Base-by-base conservation (phyloP, 2,329 filamentous ascomycete genomes). In the Dendrostoma leiphaemia region DNA sequence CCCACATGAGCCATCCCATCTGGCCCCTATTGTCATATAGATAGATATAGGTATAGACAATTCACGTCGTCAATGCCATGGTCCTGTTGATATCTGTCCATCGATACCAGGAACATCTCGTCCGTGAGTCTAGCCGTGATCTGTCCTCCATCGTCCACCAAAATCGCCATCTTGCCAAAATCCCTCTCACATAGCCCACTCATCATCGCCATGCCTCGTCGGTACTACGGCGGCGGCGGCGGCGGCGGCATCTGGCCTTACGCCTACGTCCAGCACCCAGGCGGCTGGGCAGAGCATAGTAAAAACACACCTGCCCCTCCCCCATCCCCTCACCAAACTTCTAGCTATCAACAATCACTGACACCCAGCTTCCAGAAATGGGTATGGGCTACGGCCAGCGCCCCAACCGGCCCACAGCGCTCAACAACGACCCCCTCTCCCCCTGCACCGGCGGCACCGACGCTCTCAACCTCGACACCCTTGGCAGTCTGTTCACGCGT, bases 221-320 rank as follows among this genome's bases (percentile, higher is more conserved):
- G 52, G 8, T 35, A 37, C 13, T 34, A 45, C 21, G 46, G 44
- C 12, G 32, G 38, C n/a, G 28, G 26, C 15, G 38, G 48, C 15
- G 32, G 50, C 17, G 40, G 44, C 12, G 37, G 37, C n/a, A 17
- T 13, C 24, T 56, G 45, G 54, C 54, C 54, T 4, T 53, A 44
- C 26, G 29, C 43, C 24, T 56, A 51, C 34, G 23, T 26, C 35
- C 54, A 51, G 8, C 54, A 57, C 26, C 51, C 51, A 7, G 48
- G 51, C 34, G 51, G 40, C 35, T 54, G 54, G 54, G 48, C 43
- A 10, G 54, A 54, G 43, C 51, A 57, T 4, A 51, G 54, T 54
- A 34, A 34, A 51, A 45, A 23, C 32, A 17, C n/a, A n/a, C n/a
- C n/a, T n/a, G n/a, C n/a, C n/a, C n/a, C n/a, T n/a, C n/a, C n/a